A percentile compares a stretch with the other conserved stretches of the same genome.
phyloP scores from a whole-genome alignment of 768 basidiomycete genomes.

The Psilocybe azurescens region DNA sequence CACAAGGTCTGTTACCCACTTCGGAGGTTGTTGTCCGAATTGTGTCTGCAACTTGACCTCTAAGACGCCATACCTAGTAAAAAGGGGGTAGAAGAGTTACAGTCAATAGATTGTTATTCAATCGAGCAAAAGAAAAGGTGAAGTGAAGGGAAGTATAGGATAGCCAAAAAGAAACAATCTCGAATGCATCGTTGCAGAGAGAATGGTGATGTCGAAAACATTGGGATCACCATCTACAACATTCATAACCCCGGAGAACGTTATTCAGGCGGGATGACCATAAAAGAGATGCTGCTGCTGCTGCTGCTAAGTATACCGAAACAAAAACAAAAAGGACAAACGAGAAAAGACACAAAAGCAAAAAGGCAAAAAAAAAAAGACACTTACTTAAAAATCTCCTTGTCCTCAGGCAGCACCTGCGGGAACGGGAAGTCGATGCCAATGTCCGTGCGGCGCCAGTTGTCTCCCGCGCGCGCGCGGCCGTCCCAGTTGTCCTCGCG shows the following conservation, averaged over 20 bases:
- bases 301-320: too few species aligned
- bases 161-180: too few species aligned
- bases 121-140: too few species aligned
- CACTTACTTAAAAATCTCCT: slow-evolving; percentile 87
- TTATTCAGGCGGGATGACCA: too few species aligned
- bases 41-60: slow-evolving; percentile 99
- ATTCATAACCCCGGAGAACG: too few species aligned
- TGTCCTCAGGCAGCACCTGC: slow-evolving; percentile 75
- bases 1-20: slow-evolving; percentile 97
- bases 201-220: too few species aligned
- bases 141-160: too few species aligned
- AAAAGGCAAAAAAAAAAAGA: neutral
- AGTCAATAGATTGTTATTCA: neutral
- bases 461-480: slow-evolving; percentile 70
- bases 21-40: slow-evolving; percentile 91
- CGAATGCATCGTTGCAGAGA: too few species aligned
- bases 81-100: neutral
- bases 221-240: too few species aligned
- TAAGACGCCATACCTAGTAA: slow-evolving; percentile 80
- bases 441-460: slow-evolving; percentile 95
- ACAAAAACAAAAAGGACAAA: neutral
- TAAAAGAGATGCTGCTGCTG: too few species aligned
- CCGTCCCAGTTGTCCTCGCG: slow-evolving; percentile 99
- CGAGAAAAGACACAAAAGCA: neutral
- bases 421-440: slow-evolving; percentile 93